A percentile compares a stretch with the other conserved stretches of the same genome.
These are phyloP conservation scores for Colletotrichum tropicicola DNA, from an alignment of 2,329 filamentous ascomycete genomes.

Conservation along the genomic window DNA sequence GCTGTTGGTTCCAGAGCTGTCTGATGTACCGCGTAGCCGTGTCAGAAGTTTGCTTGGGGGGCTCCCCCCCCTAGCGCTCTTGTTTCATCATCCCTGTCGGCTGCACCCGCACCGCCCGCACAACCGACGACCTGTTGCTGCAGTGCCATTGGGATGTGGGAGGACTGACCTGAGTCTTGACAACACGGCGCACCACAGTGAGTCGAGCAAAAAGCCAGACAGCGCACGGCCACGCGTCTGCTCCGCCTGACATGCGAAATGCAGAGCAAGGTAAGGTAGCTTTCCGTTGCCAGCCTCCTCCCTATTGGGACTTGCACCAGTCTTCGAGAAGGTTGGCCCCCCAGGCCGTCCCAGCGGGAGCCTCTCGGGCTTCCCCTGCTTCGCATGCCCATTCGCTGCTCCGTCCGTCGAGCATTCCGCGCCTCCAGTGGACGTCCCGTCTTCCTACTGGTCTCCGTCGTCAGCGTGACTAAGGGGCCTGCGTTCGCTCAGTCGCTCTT, in stretches of 20 bases:
- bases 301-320: neutral
- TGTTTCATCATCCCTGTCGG: constrained; percentile 24
- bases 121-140: neutral
- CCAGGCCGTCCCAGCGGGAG: neutral
- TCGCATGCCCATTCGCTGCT: constrained; percentile 12
- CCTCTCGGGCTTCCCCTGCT: constrained; percentile 12
- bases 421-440: neutral
- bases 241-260: constrained; percentile 13
- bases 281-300: neutral
- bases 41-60: constrained; percentile 15
- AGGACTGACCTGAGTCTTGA: no score
- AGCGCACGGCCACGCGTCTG: constrained; percentile 25
- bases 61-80: neutral
- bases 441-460: neutral
- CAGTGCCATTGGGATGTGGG: neutral
- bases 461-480: neutral
- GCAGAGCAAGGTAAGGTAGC: neutral
- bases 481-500: constrained; percentile 4
- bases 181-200: no score
- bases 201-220: no score
- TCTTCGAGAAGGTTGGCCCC: constrained; percentile 3
- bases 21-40: constrained; percentile 28
- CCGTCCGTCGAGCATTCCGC: constrained; percentile 10
- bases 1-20: constrained; percentile 31
- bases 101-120: neutral